phyloP scores from a whole-genome alignment of 345 rosid genomes.

The Hibiscus mutabilis region DNA sequence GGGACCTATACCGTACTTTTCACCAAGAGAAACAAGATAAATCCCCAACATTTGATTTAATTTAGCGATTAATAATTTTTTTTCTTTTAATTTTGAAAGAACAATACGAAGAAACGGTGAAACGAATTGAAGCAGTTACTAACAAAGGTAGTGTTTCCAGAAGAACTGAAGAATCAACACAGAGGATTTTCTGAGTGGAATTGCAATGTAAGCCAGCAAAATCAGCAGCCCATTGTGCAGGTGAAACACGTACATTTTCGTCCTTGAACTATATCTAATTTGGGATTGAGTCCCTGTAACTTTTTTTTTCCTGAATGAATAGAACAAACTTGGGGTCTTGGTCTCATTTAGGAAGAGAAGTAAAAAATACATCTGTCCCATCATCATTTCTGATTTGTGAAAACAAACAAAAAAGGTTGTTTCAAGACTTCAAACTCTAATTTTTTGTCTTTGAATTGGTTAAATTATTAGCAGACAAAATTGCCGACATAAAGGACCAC shows the following conservation, averaged over 20 bases:
- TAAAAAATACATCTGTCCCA: too few relatives aligned
- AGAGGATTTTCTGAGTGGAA: conserved; percentile 14
- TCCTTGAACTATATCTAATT: background rate
- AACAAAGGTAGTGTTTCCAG: background rate
- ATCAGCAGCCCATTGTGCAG: conserved; percentile 18
- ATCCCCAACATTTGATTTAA: background rate
- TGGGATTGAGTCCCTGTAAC: background rate
- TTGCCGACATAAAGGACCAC: too few relatives aligned
- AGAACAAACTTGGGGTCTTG: too few relatives aligned
- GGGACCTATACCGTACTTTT: background rate
- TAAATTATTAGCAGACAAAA: too few relatives aligned
- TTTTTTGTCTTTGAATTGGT: too few relatives aligned
- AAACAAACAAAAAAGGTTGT: too few relatives aligned
- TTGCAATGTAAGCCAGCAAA: background rate
- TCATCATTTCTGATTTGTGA: too few relatives aligned
- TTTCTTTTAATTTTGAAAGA: background rate
- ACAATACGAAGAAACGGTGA: conserved; percentile 16
- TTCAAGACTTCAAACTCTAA: too few relatives aligned
- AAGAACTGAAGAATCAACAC: conserved; percentile 7
- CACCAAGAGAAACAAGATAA: background rate
- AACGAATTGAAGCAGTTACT: conserved; percentile 2
- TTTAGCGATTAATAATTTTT: background rate
- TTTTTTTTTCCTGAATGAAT: too few relatives aligned
- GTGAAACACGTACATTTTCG: conserved; percentile 6
- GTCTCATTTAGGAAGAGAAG: too few relatives aligned